phyloP scores from a whole-genome alignment of 139 green algal species.

The Trebouxia sp. region DNA sequence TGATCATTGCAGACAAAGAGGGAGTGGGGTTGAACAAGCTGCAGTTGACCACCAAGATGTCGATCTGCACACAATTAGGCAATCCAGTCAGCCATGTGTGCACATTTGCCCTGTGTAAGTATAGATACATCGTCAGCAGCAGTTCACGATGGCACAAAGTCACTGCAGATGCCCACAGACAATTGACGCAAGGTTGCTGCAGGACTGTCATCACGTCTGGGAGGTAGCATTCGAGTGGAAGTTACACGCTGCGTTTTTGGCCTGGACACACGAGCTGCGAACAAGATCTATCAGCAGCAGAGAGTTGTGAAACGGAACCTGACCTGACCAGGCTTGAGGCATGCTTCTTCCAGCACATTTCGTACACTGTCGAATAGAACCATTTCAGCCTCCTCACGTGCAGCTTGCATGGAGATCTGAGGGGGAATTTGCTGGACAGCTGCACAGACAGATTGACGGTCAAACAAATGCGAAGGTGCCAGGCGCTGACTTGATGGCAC shows the following conservation, averaged over 20 bases:
- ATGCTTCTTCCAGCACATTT: conserved; percentile 64
- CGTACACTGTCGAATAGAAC: conserved; percentile 73
- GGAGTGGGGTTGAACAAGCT: conserved; percentile 96
- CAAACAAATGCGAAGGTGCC: too few relatives aligned
- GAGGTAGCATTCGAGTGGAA: background rate
- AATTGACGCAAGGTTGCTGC: too few relatives aligned
- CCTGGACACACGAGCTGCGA: background rate
- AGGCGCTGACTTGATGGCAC: too few relatives aligned
- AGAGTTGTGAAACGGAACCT: background rate
- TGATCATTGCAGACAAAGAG: conserved; percentile 92
- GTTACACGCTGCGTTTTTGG: background rate
- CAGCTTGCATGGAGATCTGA: conserved; percentile 71
- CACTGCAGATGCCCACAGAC: too few relatives aligned
- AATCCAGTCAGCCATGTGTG: background rate
- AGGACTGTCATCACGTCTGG: too few relatives aligned
- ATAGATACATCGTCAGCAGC: too few relatives aligned
- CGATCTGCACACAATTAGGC: conserved; percentile 63
- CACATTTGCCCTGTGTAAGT: too few relatives aligned
- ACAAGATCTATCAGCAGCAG: too few relatives aligned
- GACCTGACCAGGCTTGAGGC: conserved; percentile 38
- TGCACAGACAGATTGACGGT: conserved; percentile 4
- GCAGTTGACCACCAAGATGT: conserved; percentile 97
- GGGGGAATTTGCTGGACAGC: conserved; percentile 39
- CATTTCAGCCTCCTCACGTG: conserved; percentile 86
- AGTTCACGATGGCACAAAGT: too few relatives aligned